A percentile compares a stretch with the other conserved stretches of the same genome.
Conservation (phyloP, 139 green algal genomes). For the Micromonas commoda region DNA sequence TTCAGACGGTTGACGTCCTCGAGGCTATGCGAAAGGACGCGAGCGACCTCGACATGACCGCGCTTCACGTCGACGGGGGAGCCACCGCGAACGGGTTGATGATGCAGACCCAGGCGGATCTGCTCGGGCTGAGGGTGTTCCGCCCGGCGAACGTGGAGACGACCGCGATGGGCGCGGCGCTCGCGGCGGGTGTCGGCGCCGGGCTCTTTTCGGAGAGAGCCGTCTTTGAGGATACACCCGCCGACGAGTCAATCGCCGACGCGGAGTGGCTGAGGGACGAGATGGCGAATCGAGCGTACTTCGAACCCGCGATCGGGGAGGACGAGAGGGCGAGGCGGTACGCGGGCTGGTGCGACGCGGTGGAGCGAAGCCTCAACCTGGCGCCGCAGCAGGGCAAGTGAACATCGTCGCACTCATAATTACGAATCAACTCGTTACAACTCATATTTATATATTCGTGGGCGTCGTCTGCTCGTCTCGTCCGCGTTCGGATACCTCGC, state of each 20-base stretch:
- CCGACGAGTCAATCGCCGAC: neutral
- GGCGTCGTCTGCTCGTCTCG: too few relatives aligned
- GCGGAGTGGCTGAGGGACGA: neutral
- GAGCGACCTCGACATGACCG: conserved; percentile 36
- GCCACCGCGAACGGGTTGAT: conserved; percentile 76
- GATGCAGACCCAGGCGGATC: conserved; percentile 84
- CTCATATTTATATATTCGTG: too few relatives aligned
- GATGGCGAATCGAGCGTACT: neutral
- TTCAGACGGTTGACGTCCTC: conserved; percentile 84
- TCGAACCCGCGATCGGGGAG: neutral
- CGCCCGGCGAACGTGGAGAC: conserved; percentile 82
- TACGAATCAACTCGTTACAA: too few relatives aligned
- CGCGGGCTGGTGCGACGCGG: neutral
- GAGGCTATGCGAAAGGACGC: conserved; percentile 70
- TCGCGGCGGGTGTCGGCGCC: conserved; percentile 80
- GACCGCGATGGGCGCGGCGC: conserved; percentile 79
- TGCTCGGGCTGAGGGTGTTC: conserved; percentile 62
- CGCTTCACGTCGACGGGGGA: conserved; percentile 86
- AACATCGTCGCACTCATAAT: conserved; percentile 1
- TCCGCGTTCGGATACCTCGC: too few relatives aligned
- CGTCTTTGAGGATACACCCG: conserved; percentile 30
- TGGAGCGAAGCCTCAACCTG: neutral
- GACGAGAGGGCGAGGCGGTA: neutral
- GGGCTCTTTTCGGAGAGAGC: conserved; percentile 67
- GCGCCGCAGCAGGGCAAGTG: neutral